Conservation (phyloP, 352 stramenopile species). For the Pythium sukuiense region DNA sequence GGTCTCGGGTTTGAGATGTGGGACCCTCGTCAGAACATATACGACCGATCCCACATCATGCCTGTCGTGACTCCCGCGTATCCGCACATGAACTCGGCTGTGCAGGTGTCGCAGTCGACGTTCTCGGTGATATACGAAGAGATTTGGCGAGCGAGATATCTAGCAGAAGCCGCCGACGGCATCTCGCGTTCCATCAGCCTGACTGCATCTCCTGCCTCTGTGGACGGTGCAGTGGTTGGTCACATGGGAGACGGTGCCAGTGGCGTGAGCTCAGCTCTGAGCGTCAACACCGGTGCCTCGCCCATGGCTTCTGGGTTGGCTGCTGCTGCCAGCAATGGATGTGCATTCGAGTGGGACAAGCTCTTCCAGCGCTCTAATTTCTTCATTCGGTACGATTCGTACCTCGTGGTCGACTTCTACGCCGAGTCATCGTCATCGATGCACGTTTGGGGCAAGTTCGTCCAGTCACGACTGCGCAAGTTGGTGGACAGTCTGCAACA, state of each 20-base stretch:
- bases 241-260: not conserved
- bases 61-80: slow-evolving; percentile 98
- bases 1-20: slow-evolving; percentile 86
- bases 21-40: slow-evolving; percentile 81
- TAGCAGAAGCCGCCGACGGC: slow-evolving; percentile 59
- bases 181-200: slow-evolving; percentile 45
- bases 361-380: slow-evolving; percentile 82
- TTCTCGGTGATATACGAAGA: slow-evolving; percentile 93
- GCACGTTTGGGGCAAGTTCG: slow-evolving; percentile 83
- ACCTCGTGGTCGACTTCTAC: slow-evolving; percentile 72
- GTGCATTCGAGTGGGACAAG: slow-evolving; percentile 53
- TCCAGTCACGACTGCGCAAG: slow-evolving; percentile 78
- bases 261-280: not conserved
- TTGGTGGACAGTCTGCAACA: slow-evolving; percentile 76
- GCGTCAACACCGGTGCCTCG: slow-evolving; percentile 16
- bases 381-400: slow-evolving; percentile 82
- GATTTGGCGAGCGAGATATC: slow-evolving; percentile 74
- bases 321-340: slow-evolving; percentile 3
- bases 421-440: slow-evolving; percentile 60
- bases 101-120: slow-evolving; percentile 94
- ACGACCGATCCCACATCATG: slow-evolving; percentile 95
- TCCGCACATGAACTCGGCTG: slow-evolving; percentile 97
- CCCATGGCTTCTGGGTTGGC: slow-evolving; percentile 5
- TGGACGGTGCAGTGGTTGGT: not conserved
- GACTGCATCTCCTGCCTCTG: not conserved